phyloP scores from a whole-genome alignment of 768 basidiomycete genomes.

The Mycena belliarum region DNA sequence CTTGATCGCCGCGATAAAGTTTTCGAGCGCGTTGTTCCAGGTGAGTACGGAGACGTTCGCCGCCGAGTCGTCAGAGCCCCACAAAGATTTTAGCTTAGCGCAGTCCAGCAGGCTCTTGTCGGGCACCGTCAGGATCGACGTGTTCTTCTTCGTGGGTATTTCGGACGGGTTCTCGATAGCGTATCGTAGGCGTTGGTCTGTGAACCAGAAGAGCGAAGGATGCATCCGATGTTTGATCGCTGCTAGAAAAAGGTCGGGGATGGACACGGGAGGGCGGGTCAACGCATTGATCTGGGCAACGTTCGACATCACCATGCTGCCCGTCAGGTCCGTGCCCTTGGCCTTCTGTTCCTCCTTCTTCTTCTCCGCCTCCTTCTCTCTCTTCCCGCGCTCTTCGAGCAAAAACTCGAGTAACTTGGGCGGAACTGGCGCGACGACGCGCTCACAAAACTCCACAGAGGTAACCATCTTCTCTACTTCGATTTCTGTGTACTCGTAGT shows the following conservation, averaged over 20 bases:
- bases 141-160: background rate
- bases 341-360: background rate
- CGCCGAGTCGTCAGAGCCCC: slow-evolving; percentile 1
- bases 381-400: background rate
- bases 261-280: background rate
- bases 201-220: background rate
- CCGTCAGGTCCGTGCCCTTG: background rate
- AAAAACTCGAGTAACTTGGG: background rate
- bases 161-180: background rate
- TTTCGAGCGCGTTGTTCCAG: background rate
- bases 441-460: background rate
- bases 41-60: background rate
- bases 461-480: background rate
- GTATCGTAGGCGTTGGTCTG: background rate
- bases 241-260: background rate
- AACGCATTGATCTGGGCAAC: background rate
- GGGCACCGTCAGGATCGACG: background rate
- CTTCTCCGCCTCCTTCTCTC: background rate
- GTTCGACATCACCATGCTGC: background rate
- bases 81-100: background rate
- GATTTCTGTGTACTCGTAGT: no score
- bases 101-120: background rate
- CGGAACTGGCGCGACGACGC: background rate
- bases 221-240: background rate
- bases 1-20: background rate